Conservation (phyloP, 1,284 basidiomycete genomes). For the Baeospora myosura region DNA sequence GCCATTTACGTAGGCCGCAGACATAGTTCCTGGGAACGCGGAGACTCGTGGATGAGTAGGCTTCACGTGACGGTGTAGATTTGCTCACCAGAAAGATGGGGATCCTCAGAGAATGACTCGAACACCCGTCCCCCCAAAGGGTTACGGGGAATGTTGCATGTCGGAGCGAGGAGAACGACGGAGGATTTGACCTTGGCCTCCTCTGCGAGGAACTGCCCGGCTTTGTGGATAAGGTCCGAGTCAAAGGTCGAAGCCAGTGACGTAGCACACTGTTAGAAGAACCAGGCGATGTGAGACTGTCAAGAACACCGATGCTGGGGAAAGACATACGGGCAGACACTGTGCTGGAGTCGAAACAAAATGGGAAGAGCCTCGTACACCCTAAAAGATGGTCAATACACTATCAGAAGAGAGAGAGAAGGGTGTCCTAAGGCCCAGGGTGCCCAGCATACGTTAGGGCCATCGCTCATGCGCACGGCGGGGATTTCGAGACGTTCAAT, state of each 20-base stretch:
- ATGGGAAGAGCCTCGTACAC: slow-evolving; percentile 61
- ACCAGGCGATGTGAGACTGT: slow-evolving; percentile 1
- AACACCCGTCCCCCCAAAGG: slow-evolving; percentile 60
- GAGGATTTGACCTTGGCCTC: slow-evolving; percentile 62
- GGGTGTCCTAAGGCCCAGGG: too few relatives aligned
- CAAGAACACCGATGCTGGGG: neutral
- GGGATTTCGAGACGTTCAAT: slow-evolving; percentile 55
- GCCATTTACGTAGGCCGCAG: slow-evolving; percentile 60
- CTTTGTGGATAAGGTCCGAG: slow-evolving; percentile 41
- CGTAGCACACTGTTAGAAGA: slow-evolving; percentile 49
- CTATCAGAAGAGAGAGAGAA: too few relatives aligned
- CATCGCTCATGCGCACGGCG: slow-evolving; percentile 58
- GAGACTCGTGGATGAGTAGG: neutral
- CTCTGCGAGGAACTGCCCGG: slow-evolving; percentile 50
- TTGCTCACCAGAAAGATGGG: slow-evolving; percentile 47
- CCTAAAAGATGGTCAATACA: too few relatives aligned
- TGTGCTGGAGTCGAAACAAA: slow-evolving; percentile 56
- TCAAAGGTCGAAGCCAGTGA: slow-evolving; percentile 63
- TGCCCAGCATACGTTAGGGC: slow-evolving; percentile 52
- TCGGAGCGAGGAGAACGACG: slow-evolving; percentile 56
- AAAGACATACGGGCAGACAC: slow-evolving; percentile 45
- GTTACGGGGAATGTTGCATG: slow-evolving; percentile 63
- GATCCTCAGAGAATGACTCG: slow-evolving; percentile 67
- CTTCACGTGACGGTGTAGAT: neutral
- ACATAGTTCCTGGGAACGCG: slow-evolving; percentile 37